phyloP scores from a whole-genome alignment of 139 green algal species.

The Tetraselmis striata region DNA sequence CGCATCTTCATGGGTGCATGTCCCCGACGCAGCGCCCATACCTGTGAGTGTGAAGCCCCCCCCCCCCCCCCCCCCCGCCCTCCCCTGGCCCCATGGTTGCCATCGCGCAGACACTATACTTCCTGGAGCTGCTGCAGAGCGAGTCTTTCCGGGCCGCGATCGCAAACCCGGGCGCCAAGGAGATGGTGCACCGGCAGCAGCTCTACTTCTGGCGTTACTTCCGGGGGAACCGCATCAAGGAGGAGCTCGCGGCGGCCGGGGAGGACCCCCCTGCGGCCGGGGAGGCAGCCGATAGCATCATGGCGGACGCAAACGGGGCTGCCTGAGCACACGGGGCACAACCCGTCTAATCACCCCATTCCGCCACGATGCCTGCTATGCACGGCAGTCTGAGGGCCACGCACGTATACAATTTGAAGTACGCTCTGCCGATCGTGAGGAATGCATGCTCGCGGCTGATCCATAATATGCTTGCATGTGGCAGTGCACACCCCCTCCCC shows the following conservation, averaged over 20 bases:
- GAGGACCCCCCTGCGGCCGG: slow-evolving; percentile 4
- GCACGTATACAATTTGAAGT: no score
- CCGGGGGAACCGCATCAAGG: slow-evolving; percentile 46
- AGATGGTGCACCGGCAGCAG: slow-evolving; percentile 70
- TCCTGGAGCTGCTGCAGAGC: slow-evolving; percentile 72
- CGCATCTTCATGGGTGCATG: background rate
- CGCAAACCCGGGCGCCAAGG: slow-evolving; percentile 41
- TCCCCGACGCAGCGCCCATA: background rate
- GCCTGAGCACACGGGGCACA: no score
- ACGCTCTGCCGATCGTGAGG: no score
- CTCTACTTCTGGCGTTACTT: slow-evolving; percentile 68
- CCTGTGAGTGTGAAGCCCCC: no score
- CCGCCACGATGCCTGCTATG: no score
- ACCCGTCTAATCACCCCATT: no score
- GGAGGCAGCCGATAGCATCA: slow-evolving; percentile 1
- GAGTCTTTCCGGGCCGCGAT: slow-evolving; percentile 68
- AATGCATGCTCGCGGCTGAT: no score
- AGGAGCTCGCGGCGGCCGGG: slow-evolving; percentile 8
- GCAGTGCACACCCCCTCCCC: no score
- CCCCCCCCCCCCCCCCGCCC: no score
- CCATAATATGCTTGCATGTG: no score
- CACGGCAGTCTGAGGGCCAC: no score
- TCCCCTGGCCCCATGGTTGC: background rate
- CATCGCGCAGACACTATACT: slow-evolving; percentile 61
- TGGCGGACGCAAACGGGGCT: background rate